Base-by-base conservation (phyloP, 257 asterid species). In the Haberlea rhodopensis region DNA sequence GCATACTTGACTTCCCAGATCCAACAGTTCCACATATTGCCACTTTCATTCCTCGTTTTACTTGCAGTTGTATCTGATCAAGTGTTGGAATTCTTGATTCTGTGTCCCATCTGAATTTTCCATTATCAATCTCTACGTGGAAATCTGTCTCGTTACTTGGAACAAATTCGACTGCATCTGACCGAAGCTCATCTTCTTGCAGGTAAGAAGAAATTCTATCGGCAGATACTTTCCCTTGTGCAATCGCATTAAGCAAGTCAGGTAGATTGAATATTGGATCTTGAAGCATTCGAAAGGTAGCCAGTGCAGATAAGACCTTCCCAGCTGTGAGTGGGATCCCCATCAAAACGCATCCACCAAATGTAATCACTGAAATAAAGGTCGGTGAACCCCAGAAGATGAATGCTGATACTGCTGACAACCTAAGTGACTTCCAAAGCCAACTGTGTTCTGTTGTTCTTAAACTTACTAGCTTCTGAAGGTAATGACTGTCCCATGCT, bases 1-100 rank as follows among this genome's bases (percentile, higher is more conserved):
- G 94, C 67, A 92, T 78, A 67, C 99, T 87, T 29, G 97, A 89
- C 71, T 92, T 92, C 32, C 99, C 99, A 20, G 99, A 92, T 69
- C 99, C 99, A 51, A 92, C 99, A 1, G 86, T 83, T n/a, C 99
- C 99, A 76, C 97, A 89, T 59, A 92, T 78, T 5, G 99, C 99
- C 79, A 92, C 97, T 70, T 92, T 89, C 97, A 84, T 89, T 56
- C 99, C 97, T 71, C 70, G 81, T 46, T 74, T 85, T 59, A 83
- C 96, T 62, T 56, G 74, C 78, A 89, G 68, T 31, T 82, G 19
- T 76, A 92, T 83, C 53, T 61, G 71, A 56, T 84, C 83, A 60
- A 92, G 95, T 29, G 79, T 87, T 1, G 82, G 79, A 65, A 51
- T 62, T 72, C 64, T 66, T 8, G 78, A 69, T 29, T 65, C 87